A percentile compares a stretch with the other conserved stretches of the same genome.
These are phyloP conservation scores for Xylariaceae sp. DNA, from an alignment of 2,329 filamentous ascomycete genomes.

Conservation along the genomic window DNA sequence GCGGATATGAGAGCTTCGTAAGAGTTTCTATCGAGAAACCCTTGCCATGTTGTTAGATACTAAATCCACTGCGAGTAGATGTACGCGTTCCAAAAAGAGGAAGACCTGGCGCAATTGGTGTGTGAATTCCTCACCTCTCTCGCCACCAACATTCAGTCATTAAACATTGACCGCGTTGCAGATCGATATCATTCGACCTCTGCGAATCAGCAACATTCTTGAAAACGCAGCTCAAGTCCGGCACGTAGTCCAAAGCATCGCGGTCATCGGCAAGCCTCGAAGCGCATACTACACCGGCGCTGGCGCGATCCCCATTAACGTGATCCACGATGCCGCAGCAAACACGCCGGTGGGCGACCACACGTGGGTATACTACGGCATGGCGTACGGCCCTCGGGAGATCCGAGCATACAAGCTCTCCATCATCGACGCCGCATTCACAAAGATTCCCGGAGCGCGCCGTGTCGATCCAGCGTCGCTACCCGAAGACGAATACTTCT, in stretches of 20 bases:
- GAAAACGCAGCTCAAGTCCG: conserved; percentile 37
- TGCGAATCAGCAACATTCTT: conserved; percentile 36
- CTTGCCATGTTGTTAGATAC: conserved; percentile 6
- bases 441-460: conserved; percentile 28
- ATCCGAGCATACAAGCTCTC: conserved; percentile 33
- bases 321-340: conserved; percentile 30
- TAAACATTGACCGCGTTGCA: too few species aligned
- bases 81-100: conserved; percentile 44
- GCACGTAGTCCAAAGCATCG: conserved; percentile 35
- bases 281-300: conserved; percentile 30
- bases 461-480: conserved; percentile 33
- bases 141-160: too few species aligned
- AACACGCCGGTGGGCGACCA: conserved; percentile 31
- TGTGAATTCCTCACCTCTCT: too few species aligned
- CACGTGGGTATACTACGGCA: conserved; percentile 35
- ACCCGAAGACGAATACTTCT: conserved; percentile 32
- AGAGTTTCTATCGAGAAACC: conserved; percentile 9
- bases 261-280: conserved; percentile 33
- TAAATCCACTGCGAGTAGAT: conserved; percentile 33
- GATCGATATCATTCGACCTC: conserved; percentile 45
- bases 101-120: conserved; percentile 43
- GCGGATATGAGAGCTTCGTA: conserved; percentile 41
- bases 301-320: conserved; percentile 30
- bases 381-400: conserved; percentile 32
- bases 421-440: conserved; percentile 33